Conservation (phyloP, 805 yeast species). For the Yamadazyma scolyti region DNA sequence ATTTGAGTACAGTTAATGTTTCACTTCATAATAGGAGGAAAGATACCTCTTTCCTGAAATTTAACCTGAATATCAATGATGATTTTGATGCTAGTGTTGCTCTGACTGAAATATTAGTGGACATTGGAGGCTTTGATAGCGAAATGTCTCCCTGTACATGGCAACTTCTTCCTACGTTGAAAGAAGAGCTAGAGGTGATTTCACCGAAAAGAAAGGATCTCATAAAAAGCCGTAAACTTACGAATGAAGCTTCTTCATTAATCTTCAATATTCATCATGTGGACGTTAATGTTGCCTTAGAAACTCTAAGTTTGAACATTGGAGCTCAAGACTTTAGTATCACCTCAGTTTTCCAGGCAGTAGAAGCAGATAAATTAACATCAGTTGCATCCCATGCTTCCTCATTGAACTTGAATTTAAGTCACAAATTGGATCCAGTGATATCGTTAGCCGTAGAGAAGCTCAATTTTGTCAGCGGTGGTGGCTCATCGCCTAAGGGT, state of each 20-base stretch:
- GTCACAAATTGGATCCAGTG: background rate
- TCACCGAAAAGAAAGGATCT: too few species aligned
- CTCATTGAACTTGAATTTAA: background rate
- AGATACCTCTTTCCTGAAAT: slow-evolving; percentile 8
- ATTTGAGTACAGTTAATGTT: slow-evolving; percentile 9
- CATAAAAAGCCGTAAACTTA: too few species aligned
- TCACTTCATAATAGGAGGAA: slow-evolving; percentile 4
- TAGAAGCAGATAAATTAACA: slow-evolving; percentile 1
- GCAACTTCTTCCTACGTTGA: slow-evolving; percentile 1
- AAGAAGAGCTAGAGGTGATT: background rate
- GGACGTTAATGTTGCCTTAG: too few species aligned
- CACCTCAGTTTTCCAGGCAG: slow-evolving; percentile 1
- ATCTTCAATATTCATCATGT: too few species aligned
- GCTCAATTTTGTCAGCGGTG: slow-evolving; percentile 6
- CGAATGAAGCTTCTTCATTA: too few species aligned
- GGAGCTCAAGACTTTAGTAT: slow-evolving; percentile 2
- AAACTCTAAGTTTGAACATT: too few species aligned
- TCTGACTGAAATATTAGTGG: slow-evolving; percentile 8
- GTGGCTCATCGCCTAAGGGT: slow-evolving; percentile 1
- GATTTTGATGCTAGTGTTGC: slow-evolving; percentile 11
- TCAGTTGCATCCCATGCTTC: slow-evolving; percentile 1
- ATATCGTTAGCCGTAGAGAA: slow-evolving; percentile 3
- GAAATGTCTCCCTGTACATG: slow-evolving; percentile 5
- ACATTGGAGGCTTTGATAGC: slow-evolving; percentile 8
- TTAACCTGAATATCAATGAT: slow-evolving; percentile 2